Evolutionary conservation across 208 protist species (phyloP), one percentile per base, ranked within the genome.

Genomic region (Porcisia hertigi): DNA sequence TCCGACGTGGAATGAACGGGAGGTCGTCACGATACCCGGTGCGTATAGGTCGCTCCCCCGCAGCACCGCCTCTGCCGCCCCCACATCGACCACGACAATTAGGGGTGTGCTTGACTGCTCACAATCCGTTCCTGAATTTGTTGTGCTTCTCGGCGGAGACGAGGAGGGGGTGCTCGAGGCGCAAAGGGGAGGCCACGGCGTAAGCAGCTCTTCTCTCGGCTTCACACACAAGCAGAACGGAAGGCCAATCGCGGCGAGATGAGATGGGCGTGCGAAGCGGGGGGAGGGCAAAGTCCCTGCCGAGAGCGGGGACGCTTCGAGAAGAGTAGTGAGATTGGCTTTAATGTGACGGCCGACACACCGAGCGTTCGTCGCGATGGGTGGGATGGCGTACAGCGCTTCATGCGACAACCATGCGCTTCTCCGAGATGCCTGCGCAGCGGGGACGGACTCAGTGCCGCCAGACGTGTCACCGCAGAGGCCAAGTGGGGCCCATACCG

Each of bases 1-100:
- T 1, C 80, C 82, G 8, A 63, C 72, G 5, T 34, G 59, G 60
- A 88, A 89, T 25, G 74, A 70, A 16, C 70, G 66, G 0, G 67
- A 77, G 23, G 79, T 69, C 20, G 80, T 84, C 2, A 92, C 23
- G 52, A 96, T 71, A 58, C 93, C 92, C 18, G 90, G 89, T 6
- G 88, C 84, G 67, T 92, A 98, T 20, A 97, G 88, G 78, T 98
- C 83, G 65, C 88, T 91, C 23, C 95, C 94, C 3, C 95, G 90
- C 45, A 98, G 81, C 43, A 98, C 91, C 43, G 95, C 93, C 78
- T 98, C 94, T 47, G 87, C 95, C 59, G 93, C 97, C 34, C 85
- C 73, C 9, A 64, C 69, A 73, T 97, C 88, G 20, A 98, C 93
- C 12, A 97, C 84, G 58, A 96, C 83, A 36, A 84, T 66, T 45